phyloP scores from a whole-genome alignment of 371 early-diverging fungal species.

The Mucor racemosus region DNA sequence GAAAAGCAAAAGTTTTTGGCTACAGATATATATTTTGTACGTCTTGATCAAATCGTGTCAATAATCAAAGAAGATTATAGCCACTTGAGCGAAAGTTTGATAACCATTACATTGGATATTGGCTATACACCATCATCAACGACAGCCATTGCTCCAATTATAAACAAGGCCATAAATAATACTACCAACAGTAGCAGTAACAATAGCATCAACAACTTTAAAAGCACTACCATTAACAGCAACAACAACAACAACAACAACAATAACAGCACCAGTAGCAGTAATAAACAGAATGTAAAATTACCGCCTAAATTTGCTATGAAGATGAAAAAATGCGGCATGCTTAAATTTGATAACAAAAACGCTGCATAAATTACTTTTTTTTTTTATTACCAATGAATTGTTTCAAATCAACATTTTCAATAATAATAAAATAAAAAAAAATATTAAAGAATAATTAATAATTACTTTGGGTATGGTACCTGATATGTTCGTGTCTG shows the following conservation, averaged over 20 bases:
- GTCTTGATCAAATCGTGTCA: slow-evolving; percentile 65
- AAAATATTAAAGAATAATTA: too few species aligned
- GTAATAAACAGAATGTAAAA: slow-evolving; percentile 34
- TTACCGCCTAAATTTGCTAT: slow-evolving; percentile 60
- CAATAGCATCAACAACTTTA: not conserved
- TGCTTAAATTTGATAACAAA: slow-evolving; percentile 17
- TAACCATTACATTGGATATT: slow-evolving; percentile 73
- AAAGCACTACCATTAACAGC: not conserved
- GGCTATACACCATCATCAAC: slow-evolving; percentile 41
- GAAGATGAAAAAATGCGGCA: slow-evolving; percentile 48
- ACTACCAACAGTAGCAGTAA: not conserved
- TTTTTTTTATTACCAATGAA: not conserved
- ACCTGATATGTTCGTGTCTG: too few species aligned
- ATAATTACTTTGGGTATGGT: too few species aligned
- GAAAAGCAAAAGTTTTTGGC: slow-evolving; percentile 65
- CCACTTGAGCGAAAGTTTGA: slow-evolving; percentile 67
- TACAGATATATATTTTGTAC: slow-evolving; percentile 65
- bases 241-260: not conserved
- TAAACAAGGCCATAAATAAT: not conserved
- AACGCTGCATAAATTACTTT: not conserved
- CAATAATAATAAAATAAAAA: too few species aligned
- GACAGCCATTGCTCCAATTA: not conserved
- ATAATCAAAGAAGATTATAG: slow-evolving; percentile 67
- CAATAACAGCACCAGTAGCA: not conserved
- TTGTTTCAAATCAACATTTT: too few species aligned